A percentile compares a stretch with the other conserved stretches of the same genome.
Evolutionary conservation across 768 basidiomycete genomes (phyloP).

Genomic region (Terana coerulea): DNA sequence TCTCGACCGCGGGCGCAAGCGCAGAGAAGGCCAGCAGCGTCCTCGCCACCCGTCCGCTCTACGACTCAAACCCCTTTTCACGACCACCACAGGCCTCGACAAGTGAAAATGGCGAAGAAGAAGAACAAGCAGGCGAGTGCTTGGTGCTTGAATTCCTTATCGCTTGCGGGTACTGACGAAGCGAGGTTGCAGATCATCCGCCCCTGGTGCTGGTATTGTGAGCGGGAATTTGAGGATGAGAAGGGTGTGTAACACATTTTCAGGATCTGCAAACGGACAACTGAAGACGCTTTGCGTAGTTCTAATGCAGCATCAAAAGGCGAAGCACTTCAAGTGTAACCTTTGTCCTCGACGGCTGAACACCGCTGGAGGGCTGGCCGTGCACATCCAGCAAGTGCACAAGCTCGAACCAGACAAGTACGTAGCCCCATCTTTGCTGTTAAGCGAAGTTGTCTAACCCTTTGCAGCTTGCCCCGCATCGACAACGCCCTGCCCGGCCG

Average conservation of each 20-base stretch:
- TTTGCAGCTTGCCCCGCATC: slow-evolving; percentile 72
- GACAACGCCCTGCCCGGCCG: slow-evolving; percentile 96
- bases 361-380: slow-evolving; percentile 95
- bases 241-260: slow-evolving; percentile 85
- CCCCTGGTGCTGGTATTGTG: slow-evolving; percentile 99
- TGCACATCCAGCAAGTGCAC: slow-evolving; percentile 98
- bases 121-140: slow-evolving; percentile 47
- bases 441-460: slow-evolving; percentile 7
- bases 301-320: slow-evolving; percentile 98
- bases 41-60: background rate
- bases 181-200: slow-evolving; percentile 78
- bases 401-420: slow-evolving; percentile 92
- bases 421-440: slow-evolving; percentile 2
- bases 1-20: background rate
- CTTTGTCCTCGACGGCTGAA: slow-evolving; percentile 95
- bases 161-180: too few relatives aligned
- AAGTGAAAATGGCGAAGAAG: slow-evolving; percentile 48
- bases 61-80: background rate
- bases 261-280: too few relatives aligned
- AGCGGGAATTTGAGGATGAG: slow-evolving; percentile 99
- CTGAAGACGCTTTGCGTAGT: too few relatives aligned
- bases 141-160: too few relatives aligned
- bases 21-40: slow-evolving; percentile 1
- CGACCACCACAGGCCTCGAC: background rate
- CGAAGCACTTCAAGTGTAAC: slow-evolving; percentile 98